Conservation (phyloP, 2,329 filamentous ascomycete genomes). For the Hysterium pulicare region DNA sequence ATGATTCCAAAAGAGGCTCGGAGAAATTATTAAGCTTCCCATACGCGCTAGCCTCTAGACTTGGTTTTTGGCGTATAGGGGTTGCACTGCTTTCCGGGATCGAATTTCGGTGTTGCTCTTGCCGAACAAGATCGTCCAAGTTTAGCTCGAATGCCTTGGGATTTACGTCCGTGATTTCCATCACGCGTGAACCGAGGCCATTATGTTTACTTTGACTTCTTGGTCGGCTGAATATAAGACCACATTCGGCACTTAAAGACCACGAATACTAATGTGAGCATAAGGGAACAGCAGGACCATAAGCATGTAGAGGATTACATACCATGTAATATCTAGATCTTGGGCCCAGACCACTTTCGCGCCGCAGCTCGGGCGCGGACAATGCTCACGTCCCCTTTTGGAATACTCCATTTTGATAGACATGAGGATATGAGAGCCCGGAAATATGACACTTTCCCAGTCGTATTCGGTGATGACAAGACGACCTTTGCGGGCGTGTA, state of each 20-base stretch:
- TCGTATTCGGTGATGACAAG: neutral
- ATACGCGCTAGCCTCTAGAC: no score
- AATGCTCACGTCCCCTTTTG: neutral
- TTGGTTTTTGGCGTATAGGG: no score
- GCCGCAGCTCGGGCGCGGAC: neutral
- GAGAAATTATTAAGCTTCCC: no score
- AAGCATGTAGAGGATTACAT: neutral
- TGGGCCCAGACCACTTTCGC: neutral
- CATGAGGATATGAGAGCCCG: neutral
- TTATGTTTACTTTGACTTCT: no score
- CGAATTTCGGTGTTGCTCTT: no score
- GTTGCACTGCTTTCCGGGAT: no score
- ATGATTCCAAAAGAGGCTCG: no score
- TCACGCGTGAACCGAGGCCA: no score
- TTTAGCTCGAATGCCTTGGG: no score
- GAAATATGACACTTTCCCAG: neutral
- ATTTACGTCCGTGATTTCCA: no score
- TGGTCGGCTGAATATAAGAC: neutral
- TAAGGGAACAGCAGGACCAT: neutral
- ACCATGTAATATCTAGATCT: neutral
- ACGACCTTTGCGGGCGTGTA: neutral
- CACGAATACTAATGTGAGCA: neutral
- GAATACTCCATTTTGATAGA: neutral
- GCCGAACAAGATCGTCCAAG: no score
- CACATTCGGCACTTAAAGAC: neutral